These are phyloP conservation scores for Mollisiaceae sp. DNA, from an alignment of 2,329 filamentous ascomycete species.

Conservation along the genomic window DNA sequence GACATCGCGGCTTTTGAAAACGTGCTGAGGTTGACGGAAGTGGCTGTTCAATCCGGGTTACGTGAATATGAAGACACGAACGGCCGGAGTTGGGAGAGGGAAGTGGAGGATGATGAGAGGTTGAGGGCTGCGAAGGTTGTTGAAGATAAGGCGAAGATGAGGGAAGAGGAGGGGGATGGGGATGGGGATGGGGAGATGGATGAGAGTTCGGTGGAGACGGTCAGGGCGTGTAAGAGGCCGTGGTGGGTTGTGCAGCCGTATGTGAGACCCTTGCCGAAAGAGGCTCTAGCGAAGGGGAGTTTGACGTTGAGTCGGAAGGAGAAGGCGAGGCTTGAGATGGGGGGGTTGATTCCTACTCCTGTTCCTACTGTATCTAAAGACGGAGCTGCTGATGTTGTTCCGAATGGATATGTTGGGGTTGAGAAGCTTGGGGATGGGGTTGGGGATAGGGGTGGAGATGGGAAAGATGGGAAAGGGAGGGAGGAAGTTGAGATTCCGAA, in stretches of 20 bases:
- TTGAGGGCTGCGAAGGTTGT: constrained; percentile 39
- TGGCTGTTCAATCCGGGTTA: constrained; percentile 73
- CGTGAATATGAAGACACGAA: constrained; percentile 65
- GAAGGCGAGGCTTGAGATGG: constrained; percentile 47
- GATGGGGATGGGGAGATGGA: constrained; percentile 42
- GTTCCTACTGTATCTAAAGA: constrained; percentile 3
- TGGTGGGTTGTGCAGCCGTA: constrained; percentile 94
- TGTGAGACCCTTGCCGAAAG: constrained; percentile 82
- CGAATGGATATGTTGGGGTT: constrained; percentile 22
- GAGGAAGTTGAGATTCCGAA: constrained; percentile 36
- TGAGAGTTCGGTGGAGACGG: constrained; percentile 68
- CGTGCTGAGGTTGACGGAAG: constrained; percentile 76
- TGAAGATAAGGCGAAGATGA: constrained; percentile 42
- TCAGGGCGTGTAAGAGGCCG: constrained; percentile 76
- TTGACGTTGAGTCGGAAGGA: constrained; percentile 76
- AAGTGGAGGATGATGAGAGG: constrained; percentile 37
- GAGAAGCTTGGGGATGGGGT: constrained; percentile 25
- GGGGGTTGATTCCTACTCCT: too few species aligned
- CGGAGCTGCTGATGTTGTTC: constrained; percentile 1
- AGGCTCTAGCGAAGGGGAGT: constrained; percentile 83
- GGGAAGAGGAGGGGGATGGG: constrained; percentile 38
- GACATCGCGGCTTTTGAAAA: constrained; percentile 80
- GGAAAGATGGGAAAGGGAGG: constrained; percentile 19
- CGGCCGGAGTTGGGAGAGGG: constrained; percentile 55
- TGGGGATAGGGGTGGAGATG: background rate